Evolutionary conservation across 1,284 basidiomycete genomes (phyloP), one percentile per base, ranked within the genome.

Genomic region (Ganoderma lingzhi): DNA sequence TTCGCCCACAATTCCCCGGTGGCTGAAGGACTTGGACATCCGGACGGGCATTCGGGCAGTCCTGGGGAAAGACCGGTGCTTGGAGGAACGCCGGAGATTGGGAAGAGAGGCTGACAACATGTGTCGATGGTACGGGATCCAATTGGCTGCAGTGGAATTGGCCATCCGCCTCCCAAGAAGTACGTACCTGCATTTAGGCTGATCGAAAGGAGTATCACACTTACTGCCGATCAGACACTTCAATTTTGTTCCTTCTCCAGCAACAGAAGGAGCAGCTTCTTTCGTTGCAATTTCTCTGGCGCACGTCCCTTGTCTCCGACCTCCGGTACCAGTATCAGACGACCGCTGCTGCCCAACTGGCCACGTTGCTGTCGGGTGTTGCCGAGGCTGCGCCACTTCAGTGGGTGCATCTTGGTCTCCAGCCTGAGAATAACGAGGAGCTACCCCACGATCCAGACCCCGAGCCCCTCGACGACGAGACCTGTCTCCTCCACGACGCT

Each of bases 11-110:
- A 48, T 69, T 41, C 82, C 80, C 0, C 64, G 62, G 10, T 84
- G 84, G 84, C 73, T 84, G 0, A 71, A 79, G 32, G 80, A 84
- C 63, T 17, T 51, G 0, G 64, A 77, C 10, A 73, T 82, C 2
- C 74, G 76, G 6, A 28, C 42, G 3, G 71, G 71, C 2, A 72
- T 72, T n/a, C 30, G 74, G 0, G 79, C 76, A 0, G 71, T 82
- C 44, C 74, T 81, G 1, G 76, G 76, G 37, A 0, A 66, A 0
- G 79, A 82, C 32, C 62, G 75, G 3, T 83, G 82, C 45, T 1
- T 0, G 0, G 79, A 80, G 64, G 79, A 81, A 62, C 65, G 65
- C 4, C 6, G 12, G 0, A 72, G 75, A 0, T 67, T 80, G 0
- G 60, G 60, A 6, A 19, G 8, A 12, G 79, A 81, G 62, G 76